phyloP scores from a whole-genome alignment of 352 stramenopile genomes.

The Phytophthora citricola region DNA sequence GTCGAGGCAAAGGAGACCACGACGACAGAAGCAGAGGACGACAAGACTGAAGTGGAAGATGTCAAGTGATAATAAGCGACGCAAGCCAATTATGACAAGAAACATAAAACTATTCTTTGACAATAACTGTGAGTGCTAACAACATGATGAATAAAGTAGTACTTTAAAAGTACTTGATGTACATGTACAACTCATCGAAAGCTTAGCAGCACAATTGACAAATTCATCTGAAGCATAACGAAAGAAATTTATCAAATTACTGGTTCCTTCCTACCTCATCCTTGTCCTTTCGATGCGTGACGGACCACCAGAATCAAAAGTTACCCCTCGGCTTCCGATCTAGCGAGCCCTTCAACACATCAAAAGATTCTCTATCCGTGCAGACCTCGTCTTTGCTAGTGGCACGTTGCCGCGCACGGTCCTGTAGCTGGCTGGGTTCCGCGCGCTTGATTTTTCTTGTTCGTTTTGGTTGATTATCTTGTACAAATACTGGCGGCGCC shows the following conservation, averaged over 20 bases:
- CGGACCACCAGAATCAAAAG: constrained; percentile 31
- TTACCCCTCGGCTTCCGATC: constrained; percentile 44
- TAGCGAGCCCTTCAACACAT: constrained; percentile 16
- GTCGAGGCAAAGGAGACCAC: constrained; percentile 55
- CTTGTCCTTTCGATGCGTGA: constrained; percentile 26
- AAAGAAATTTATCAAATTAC: constrained; percentile 50
- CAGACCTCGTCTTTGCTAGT: constrained; percentile 20
- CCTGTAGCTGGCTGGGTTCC: constrained; percentile 20
- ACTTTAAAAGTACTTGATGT: too few species aligned
- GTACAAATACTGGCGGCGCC: constrained; percentile 48
- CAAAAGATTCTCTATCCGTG: constrained; percentile 41
- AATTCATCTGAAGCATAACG: constrained; percentile 13
- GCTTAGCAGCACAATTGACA: too few species aligned
- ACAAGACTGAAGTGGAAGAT: constrained; percentile 30
- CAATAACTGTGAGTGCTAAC: too few species aligned
- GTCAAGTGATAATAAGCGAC: constrained; percentile 4
- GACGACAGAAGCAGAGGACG: constrained; percentile 25
- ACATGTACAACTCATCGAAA: too few species aligned
- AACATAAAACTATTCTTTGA: not conserved
- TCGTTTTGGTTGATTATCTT: constrained; percentile 48
- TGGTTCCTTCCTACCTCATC: constrained; percentile 41
- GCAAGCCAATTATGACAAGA: constrained; percentile 1
- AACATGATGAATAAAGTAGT: too few species aligned
- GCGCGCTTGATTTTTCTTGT: constrained; percentile 41
- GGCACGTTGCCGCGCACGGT: constrained; percentile 15